A percentile compares a stretch with the other conserved stretches of the same genome.
Evolutionary conservation across 805 yeast genomes (phyloP).

Genomic region (Ogataea parapolymorpha): DNA sequence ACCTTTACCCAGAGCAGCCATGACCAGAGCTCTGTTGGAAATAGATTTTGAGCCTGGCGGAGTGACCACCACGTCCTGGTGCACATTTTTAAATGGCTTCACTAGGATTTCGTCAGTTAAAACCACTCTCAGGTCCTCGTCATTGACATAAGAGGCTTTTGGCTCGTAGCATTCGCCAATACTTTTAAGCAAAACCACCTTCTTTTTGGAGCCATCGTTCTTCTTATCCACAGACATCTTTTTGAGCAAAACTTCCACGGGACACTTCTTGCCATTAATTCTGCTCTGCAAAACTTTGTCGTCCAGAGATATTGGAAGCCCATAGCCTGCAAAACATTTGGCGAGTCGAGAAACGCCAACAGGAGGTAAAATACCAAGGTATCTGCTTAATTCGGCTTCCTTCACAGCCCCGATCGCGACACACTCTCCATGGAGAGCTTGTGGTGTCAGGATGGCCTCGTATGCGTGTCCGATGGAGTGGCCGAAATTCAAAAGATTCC

Average conservation of each 20-base stretch:
- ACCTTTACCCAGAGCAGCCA: slow-evolving; percentile 91
- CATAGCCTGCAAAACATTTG: slow-evolving; percentile 80
- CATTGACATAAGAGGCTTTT: slow-evolving; percentile 80
- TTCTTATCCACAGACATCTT: slow-evolving; percentile 97
- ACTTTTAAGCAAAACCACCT: slow-evolving; percentile 74
- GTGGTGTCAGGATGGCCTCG: slow-evolving; percentile 96
- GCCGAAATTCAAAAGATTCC: slow-evolving; percentile 92
- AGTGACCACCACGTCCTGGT: slow-evolving; percentile 44
- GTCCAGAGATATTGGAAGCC: slow-evolving; percentile 74
- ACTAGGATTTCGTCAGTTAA: slow-evolving; percentile 80
- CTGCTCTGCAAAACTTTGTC: slow-evolving; percentile 71
- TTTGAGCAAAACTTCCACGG: slow-evolving; percentile 67
- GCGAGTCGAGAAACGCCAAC: slow-evolving; percentile 90
- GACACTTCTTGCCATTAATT: slow-evolving; percentile 65
- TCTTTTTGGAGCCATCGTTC: slow-evolving; percentile 89
- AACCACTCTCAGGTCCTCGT: slow-evolving; percentile 75
- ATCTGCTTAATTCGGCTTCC: slow-evolving; percentile 95
- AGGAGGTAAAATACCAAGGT: slow-evolving; percentile 82
- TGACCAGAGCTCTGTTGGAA: slow-evolving; percentile 87
- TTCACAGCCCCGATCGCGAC: slow-evolving; percentile 95
- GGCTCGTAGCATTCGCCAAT: slow-evolving; percentile 90
- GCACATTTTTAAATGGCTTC: slow-evolving; percentile 45
- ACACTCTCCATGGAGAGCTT: slow-evolving; percentile 96
- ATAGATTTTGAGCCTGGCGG: slow-evolving; percentile 99
- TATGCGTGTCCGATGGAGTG: slow-evolving; percentile 98